These are phyloP conservation scores for Allium cepa DNA, from an alignment of 106 monocot genomes.

Conservation along the genomic window DNA sequence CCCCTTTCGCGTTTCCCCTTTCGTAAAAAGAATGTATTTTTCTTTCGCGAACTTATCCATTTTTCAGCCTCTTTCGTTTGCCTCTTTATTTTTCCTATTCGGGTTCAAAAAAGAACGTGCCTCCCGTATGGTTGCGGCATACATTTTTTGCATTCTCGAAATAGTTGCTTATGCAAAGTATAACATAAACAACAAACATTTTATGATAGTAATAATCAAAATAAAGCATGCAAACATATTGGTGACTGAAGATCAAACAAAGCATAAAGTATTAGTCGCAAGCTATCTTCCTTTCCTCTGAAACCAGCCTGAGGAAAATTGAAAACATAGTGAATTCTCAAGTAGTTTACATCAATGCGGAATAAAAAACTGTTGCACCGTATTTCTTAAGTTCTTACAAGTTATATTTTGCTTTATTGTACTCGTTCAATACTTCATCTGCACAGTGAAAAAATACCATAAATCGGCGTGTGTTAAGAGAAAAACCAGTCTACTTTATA, in stretches of 20 bases:
- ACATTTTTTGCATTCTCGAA: constrained; percentile 25
- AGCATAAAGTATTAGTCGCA: neutral
- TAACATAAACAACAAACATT: neutral
- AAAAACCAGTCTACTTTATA: neutral
- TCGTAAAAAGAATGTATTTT: too few relatives aligned
- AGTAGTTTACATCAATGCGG: constrained; percentile 31
- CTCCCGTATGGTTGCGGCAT: constrained; percentile 28
- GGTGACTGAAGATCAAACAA: neutral
- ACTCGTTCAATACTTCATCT: neutral
- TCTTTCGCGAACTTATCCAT: too few relatives aligned
- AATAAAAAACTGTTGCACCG: constrained; percentile 37
- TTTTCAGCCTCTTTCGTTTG: too few relatives aligned
- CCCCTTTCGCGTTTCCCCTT: too few relatives aligned
- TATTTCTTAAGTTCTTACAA: constrained; percentile 29
- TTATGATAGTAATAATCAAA: neutral
- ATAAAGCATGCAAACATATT: neutral
- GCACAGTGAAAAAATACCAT: neutral
- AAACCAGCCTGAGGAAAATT: constrained; percentile 58
- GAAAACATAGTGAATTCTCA: constrained; percentile 36
- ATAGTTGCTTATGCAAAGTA: constrained; percentile 29
- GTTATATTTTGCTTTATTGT: neutral
- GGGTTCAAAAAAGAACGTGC: too few relatives aligned
- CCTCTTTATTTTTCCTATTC: too few relatives aligned
- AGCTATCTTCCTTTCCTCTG: neutral
- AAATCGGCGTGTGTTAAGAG: neutral